Conservation (phyloP, 2,329 filamentous ascomycete species). For the Beauveria medogensis region DNA sequence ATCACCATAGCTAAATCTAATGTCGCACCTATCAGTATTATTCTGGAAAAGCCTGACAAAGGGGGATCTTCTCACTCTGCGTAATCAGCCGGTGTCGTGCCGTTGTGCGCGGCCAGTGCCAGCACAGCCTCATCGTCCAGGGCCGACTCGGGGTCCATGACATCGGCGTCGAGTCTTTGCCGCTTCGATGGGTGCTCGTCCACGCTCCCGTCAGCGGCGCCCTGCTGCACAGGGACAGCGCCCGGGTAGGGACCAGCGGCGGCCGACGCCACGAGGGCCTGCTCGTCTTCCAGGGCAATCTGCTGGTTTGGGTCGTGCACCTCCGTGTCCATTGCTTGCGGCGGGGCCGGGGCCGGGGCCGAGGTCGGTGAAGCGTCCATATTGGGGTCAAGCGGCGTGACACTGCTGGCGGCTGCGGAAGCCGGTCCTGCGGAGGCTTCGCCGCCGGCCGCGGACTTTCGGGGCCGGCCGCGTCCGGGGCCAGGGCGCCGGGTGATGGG, state of each 20-base stretch:
- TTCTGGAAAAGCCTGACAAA: too few species aligned
- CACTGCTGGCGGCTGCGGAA: background rate
- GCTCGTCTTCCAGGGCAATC: constrained; percentile 3
- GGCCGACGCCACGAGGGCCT: background rate
- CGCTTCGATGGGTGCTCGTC: constrained; percentile 34
- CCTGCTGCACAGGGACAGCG: background rate
- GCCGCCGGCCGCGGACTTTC: constrained; percentile 26
- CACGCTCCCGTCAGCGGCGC: background rate
- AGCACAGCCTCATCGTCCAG: constrained; percentile 42
- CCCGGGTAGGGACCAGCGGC: background rate
- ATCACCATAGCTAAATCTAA: constrained; percentile 34
- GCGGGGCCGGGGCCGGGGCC: background rate
- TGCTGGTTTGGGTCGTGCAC: background rate
- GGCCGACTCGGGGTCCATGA: constrained; percentile 24
- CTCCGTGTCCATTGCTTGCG: background rate
- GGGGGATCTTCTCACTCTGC: constrained; percentile 30
- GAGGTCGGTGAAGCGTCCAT: background rate
- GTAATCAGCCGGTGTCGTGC: constrained; percentile 30
- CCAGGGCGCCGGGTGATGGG: constrained; percentile 54
- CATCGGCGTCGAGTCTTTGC: constrained; percentile 27
- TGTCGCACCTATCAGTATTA: constrained; percentile 10
- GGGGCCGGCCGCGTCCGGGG: constrained; percentile 46
- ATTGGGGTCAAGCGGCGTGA: background rate
- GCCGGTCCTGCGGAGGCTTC: background rate
- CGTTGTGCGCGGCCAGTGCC: constrained; percentile 37